Evolutionary conservation across 148 eudicot species (phyloP), one percentile per base, ranked within the genome.

Genomic region (Rhododendron ferrugineum): DNA sequence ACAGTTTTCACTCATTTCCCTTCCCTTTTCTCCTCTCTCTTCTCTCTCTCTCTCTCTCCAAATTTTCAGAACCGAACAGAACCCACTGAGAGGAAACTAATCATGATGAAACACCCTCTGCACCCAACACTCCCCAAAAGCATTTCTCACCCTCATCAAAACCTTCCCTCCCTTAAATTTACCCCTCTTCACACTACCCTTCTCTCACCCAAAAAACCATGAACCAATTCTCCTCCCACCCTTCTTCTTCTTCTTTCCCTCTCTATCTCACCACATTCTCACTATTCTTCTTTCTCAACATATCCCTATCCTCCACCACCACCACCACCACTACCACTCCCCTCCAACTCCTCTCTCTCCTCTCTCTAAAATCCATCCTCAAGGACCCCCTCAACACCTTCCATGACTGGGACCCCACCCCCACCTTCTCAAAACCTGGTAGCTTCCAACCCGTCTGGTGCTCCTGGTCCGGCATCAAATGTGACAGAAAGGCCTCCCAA

Each of bases 401-500:
- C 56, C 86, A 88, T 73, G 92, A 90, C 73, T 95, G 98, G 99
- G 90, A 90, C 81, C 89, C 91, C 8, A 30, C 91, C 47, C 60
- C 86, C n/a, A 64, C 62, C 30, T 54, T 86, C n/a, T 75, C 91
- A 0, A 74, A 28, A 3, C 82, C 88, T 26, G 89, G 85, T n/a
- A 64, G 28, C 10, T 83, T 56, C 7, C 75, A 60, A 30, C 91
- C 94, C 64, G 82, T 87, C 74, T 90, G 92, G 97, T 97, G 99
- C 75, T 84, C 91, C 4, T 97, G 99, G 99, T 89, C 95, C 23
- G 98, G 99, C 2, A 80, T 97, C 81, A 87, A 87, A 80, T 97
- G 99, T 77, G 90, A 89, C 82, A 86, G 11, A 13, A 44, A 78
- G 3, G 82, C 90, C 20, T 82, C 56, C 56, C 88, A 85, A 18